Evolutionary conservation across 2,329 filamentous ascomycete genomes (phyloP), one percentile per base, ranked within the genome.

Genomic region (Sclerotinia trifoliorum): DNA sequence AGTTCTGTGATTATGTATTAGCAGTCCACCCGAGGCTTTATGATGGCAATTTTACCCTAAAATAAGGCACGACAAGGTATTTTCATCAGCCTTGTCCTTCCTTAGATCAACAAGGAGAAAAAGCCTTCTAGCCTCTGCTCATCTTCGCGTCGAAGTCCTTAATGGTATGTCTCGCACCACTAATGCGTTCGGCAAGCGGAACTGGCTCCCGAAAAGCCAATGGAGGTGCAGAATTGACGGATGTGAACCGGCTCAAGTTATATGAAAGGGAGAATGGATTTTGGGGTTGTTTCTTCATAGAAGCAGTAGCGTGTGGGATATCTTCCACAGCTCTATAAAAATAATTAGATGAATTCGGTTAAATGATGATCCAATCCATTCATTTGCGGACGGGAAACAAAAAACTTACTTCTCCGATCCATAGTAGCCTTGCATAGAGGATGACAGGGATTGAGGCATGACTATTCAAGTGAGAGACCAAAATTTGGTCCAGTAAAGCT

Each of bases 361-460:
- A 52, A 63, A 67, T 48, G 48, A 35, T 35, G 10, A 44, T 49
- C 39, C 39, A 17, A 42, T 42, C 8, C 24, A 21, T 24, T 5
- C 29, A 29, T 15, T 21, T 42, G 17, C 15, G 57, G 35, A 65
- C 44, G 26, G 54, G 13, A 26, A 58, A 66, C 44, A 32, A 57
- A 19, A 65, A 13, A 57, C 51, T 51, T 60, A 67, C 65, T 44
- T 63, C 17, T 63, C 56, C 21, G 57, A 67, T 7, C 57, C 65
- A 48, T 55, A 8, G 24, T 39, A 67, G 65, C 65, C 65, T 67
- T 55, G 65, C 48, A 67, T 32, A 15, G 65, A 67, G 17, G 65
- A 67, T 48, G 65, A 67, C 21, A 67, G 39, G 17, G 65, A 67
- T 63, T 63, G 65, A 29, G 57, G 57, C 65, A 67, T 67, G 21